These are phyloP conservation scores for Dipteronia dyeriana DNA, from an alignment of 345 rosid species.

Conservation along the genomic window DNA sequence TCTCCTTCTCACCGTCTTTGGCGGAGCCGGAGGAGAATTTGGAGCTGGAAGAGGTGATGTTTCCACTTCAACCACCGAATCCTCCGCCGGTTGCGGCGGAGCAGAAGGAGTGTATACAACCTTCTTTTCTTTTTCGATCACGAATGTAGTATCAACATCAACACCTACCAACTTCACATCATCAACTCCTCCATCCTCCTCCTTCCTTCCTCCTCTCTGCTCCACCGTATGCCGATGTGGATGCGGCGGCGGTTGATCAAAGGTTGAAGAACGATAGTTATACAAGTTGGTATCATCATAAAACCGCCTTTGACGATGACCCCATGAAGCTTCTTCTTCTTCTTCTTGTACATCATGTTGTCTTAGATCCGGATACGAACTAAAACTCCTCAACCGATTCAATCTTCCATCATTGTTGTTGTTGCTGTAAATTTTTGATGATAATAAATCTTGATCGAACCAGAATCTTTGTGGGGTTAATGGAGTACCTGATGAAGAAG, in stretches of 20 bases:
- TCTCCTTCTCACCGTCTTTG: constrained; percentile 31
- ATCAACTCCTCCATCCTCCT: constrained; percentile 1
- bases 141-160: constrained; percentile 5
- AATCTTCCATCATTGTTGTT: constrained; percentile 19
- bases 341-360: neutral
- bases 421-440: neutral
- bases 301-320: constrained; percentile 62
- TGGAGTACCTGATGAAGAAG: constrained; percentile 6
- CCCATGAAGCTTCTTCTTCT: constrained; percentile 43
- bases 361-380: constrained; percentile 85
- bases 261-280: constrained; percentile 32
- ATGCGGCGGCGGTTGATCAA: constrained; percentile 26
- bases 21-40: constrained; percentile 14
- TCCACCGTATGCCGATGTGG: constrained; percentile 21
- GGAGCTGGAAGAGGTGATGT: constrained; percentile 14
- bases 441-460: constrained; percentile 36
- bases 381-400: constrained; percentile 58
- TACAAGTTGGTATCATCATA: constrained; percentile 69
- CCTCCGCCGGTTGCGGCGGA: neutral
- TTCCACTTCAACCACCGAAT: neutral
- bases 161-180: constrained; percentile 24
- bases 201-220: constrained; percentile 15
- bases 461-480: constrained; percentile 41
- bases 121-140: constrained; percentile 5
- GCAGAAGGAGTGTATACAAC: constrained; percentile 9